Conservation (phyloP, 129 eudicot species). For the Flaveria brownii region DNA sequence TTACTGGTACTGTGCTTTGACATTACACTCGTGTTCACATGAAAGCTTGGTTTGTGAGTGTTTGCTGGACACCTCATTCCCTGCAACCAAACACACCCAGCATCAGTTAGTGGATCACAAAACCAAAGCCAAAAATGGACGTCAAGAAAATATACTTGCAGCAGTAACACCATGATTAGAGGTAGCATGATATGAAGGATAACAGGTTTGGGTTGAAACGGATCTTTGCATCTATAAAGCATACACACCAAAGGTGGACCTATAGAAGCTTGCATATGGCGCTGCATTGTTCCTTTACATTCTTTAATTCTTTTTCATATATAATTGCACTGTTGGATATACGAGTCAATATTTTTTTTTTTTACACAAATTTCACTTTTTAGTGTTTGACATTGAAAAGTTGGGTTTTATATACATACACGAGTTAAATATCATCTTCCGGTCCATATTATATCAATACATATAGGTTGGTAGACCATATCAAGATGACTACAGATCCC, state of each 20-base stretch:
- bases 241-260: background rate
- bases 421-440: background rate
- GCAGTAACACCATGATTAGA: background rate
- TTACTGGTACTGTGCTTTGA: conserved; percentile 55
- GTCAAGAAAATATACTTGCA: background rate
- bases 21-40: conserved; percentile 82
- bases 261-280: background rate
- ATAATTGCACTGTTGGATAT: background rate
- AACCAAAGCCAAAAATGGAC: background rate
- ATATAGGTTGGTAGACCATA: background rate
- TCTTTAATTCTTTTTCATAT: background rate
- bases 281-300: background rate
- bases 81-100: conserved; percentile 40
- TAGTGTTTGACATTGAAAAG: conserved; percentile 1
- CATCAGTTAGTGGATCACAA: conserved; percentile 4
- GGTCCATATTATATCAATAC: too few species aligned
- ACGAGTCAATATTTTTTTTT: background rate
- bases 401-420: background rate
- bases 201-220: background rate
- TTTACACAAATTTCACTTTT: background rate
- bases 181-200: background rate
- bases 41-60: conserved; percentile 92
- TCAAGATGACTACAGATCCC: background rate
- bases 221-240: background rate
- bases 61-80: conserved; percentile 96